phyloP scores from a whole-genome alignment of 2,329 filamentous ascomycete species.

The Pseudocercospora macadamiae region DNA sequence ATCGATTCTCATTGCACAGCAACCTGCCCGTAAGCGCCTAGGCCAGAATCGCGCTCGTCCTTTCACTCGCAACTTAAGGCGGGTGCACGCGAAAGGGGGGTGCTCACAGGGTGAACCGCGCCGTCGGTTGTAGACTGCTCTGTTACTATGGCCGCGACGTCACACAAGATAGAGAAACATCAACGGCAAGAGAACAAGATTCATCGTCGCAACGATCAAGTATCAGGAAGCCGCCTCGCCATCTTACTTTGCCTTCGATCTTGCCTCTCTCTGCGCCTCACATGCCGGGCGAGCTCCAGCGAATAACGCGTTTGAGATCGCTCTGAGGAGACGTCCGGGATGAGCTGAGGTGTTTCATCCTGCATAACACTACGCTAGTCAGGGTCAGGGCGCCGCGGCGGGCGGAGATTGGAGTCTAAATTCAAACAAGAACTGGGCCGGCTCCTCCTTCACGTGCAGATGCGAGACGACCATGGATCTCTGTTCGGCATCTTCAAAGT shows the following conservation, averaged over 20 bases:
- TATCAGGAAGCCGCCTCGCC: no score
- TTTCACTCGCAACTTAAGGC: neutral
- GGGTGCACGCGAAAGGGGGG: neutral
- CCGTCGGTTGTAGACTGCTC: neutral
- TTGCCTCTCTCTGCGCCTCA: neutral
- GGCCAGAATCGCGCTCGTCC: neutral
- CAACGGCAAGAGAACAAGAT: conserved; percentile 1
- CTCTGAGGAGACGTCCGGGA: conserved; percentile 3
- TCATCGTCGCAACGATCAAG: no score
- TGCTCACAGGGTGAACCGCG: conserved; percentile 1
- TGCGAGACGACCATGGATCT: conserved; percentile 1
- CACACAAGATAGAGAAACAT: conserved; percentile 7
- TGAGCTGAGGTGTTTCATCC: conserved; percentile 3
- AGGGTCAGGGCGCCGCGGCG: conserved; percentile 9
- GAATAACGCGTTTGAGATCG: neutral
- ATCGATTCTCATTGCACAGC: conserved; percentile 1
- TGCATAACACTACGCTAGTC: conserved; percentile 3
- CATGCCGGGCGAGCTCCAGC: neutral
- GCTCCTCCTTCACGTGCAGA: conserved; percentile 3
- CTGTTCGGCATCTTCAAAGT: neutral
- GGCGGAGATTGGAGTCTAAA: conserved; percentile 16
- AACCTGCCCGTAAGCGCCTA: neutral
- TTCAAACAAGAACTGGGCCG: neutral
- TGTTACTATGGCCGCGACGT: neutral
- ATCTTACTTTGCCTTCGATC: conserved; percentile 1